Conservation (phyloP, 768 basidiomycete species). For the Pleurotus sapidus region DNA sequence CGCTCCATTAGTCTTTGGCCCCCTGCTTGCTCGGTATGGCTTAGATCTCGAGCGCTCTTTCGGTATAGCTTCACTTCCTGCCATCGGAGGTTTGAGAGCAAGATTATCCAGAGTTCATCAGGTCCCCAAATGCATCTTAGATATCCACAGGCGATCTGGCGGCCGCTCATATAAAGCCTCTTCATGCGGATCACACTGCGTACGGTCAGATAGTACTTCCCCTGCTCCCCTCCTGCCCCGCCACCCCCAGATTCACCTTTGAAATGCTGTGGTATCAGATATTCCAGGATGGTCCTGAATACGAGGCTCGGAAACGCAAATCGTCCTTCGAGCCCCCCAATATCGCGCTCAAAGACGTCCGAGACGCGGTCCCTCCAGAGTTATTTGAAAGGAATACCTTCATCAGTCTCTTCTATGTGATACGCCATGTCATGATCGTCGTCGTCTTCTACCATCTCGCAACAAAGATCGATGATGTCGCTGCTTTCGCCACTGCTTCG, state of each 20-base stretch:
- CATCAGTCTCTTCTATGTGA: conserved; percentile 41
- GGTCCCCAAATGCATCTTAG: too few relatives aligned
- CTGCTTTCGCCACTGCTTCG: neutral
- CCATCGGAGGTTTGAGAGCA: neutral
- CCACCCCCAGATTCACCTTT: neutral
- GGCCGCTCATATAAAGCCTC: neutral
- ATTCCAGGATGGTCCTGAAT: conserved; percentile 48
- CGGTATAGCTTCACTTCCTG: neutral
- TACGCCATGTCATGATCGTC: conserved; percentile 38
- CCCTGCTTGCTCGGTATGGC: conserved; percentile 3
- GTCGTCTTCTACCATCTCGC: conserved; percentile 36
- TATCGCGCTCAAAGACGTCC: conserved; percentile 41
- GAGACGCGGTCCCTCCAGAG: conserved; percentile 43
- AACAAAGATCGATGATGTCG: conserved; percentile 24
- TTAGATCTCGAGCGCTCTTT: conserved; percentile 1
- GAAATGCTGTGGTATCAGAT: conserved; percentile 39
- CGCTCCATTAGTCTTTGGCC: neutral
- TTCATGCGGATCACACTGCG: neutral
- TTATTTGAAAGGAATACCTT: conserved; percentile 43
- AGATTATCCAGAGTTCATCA: neutral
- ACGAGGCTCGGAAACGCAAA: conserved; percentile 37
- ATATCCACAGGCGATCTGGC: neutral
- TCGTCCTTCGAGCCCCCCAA: conserved; percentile 38
- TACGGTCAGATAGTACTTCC: neutral
- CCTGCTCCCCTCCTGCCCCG: neutral